Evolutionary conservation across 352 stramenopile species (phyloP).

Genomic region (Phytopythium oedochilum): DNA sequence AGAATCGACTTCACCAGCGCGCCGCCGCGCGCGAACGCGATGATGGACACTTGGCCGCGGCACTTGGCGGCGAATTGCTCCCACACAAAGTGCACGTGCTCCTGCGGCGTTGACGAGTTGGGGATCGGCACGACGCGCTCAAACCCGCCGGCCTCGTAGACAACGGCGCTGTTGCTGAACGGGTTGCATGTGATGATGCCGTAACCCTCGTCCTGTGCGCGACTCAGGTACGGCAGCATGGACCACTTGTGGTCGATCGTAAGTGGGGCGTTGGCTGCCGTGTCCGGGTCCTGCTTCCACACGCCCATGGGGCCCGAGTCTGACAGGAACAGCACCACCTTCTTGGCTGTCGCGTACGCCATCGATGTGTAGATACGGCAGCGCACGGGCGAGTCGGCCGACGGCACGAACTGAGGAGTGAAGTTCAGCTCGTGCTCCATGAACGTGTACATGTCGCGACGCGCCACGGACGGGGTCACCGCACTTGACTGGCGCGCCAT

Average conservation of each 20-base stretch:
- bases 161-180: slow-evolving; percentile 83
- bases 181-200: slow-evolving; percentile 86
- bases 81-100: slow-evolving; percentile 88
- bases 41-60: slow-evolving; percentile 81
- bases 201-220: slow-evolving; percentile 83
- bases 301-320: slow-evolving; percentile 82
- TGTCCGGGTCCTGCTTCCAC: slow-evolving; percentile 73
- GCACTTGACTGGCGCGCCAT: slow-evolving; percentile 17
- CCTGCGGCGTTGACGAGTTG: slow-evolving; percentile 77
- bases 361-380: slow-evolving; percentile 88
- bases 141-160: slow-evolving; percentile 86
- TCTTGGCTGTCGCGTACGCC: slow-evolving; percentile 84
- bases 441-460: slow-evolving; percentile 84
- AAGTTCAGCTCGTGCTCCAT: slow-evolving; percentile 86
- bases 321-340: slow-evolving; percentile 81
- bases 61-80: slow-evolving; percentile 77
- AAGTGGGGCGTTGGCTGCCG: slow-evolving; percentile 31
- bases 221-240: slow-evolving; percentile 82
- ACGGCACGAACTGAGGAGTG: slow-evolving; percentile 80
- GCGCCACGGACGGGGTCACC: slow-evolving; percentile 40
- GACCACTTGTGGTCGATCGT: slow-evolving; percentile 85
- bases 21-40: slow-evolving; percentile 78
- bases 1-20: slow-evolving; percentile 82
- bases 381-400: slow-evolving; percentile 79
- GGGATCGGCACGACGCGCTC: slow-evolving; percentile 83